Base-by-base conservation (phyloP, 2,329 filamentous ascomycete species). In the Pseudogymnoascus sp. region DNA sequence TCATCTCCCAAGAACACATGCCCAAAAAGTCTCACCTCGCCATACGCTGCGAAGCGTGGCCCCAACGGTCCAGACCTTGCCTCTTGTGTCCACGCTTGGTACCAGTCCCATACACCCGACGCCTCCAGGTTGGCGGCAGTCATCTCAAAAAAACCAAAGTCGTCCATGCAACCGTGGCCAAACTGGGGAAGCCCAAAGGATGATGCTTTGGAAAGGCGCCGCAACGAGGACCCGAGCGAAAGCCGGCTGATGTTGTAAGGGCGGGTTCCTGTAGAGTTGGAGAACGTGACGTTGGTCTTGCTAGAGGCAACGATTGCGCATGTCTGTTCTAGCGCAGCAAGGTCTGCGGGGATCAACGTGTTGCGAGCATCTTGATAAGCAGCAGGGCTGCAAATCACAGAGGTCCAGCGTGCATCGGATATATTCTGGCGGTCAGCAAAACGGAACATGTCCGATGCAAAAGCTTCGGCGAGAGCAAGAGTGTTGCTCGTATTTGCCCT, bases 101-200 rank as follows among this genome's bases (percentile, higher is more conserved):
- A 59, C 58, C 58, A 59, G 10, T 38, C 35, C 35, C 38, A 59
- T 13, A 41, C 58, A 3, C 58, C 33, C 6, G 58, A 59, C 17
- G 36, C 58, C n/a, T 59, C 58, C 38, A 59, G 33, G 9, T 59
- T 59, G 0, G 33, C 38, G 17, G 33, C 33, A 9, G 58, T 59
- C 58, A 59, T 59, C 38, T 38, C 38, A 41, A 59, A 59, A 17
- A 38, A 59, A 12, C 38, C 58, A 15, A 59, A 41, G 7, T 59
- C 58, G 17, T 59, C 58, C 33, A 41, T 59, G 12, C 58, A 59
- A 55, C 48, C 48, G 9, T 29, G 48, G n/a, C n/a, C 48, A 5
- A 33, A 55, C 27, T 51, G 44, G 27, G 44, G 44, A 9, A 31
- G 44, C 13, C 5, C 27, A 31, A 31, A 31, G 4, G 15, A 5